Percentiles rank a stretch among this genome's conserved stretches.
These are phyloP conservation scores for Adiantum capillusveneris DNA, from an alignment of 75 land plant species.

Conservation along the genomic window DNA sequence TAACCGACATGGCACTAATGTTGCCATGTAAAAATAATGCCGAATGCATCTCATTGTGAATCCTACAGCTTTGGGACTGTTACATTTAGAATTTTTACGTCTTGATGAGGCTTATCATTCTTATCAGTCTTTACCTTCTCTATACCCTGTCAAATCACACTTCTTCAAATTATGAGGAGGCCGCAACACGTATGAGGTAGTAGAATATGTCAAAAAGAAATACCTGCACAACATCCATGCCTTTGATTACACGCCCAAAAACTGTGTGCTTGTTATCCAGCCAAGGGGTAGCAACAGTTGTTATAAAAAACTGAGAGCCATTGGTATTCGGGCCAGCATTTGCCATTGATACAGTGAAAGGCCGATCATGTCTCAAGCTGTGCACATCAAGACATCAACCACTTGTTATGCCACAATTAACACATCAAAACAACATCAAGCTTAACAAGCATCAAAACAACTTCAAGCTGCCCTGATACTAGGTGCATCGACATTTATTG, in stretches of 20 bases:
- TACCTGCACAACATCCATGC: constrained; percentile 99
- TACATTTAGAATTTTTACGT: constrained; percentile 90
- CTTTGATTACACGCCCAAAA: constrained; percentile 94
- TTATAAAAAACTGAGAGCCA: constrained; percentile 98
- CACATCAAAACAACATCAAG: too few species aligned
- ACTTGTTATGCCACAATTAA: too few species aligned
- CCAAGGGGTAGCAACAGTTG: constrained; percentile 99
- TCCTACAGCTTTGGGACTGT: constrained; percentile 76
- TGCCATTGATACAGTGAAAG: constrained; percentile 98
- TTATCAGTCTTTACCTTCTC: constrained; percentile 98
- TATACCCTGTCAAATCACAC: constrained; percentile 79
- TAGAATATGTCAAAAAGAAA: neutral
- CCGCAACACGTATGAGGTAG: too few species aligned
- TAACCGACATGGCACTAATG: too few species aligned
- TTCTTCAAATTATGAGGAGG: too few species aligned
- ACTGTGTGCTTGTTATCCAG: constrained; percentile 99
- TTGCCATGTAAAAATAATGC: too few species aligned
- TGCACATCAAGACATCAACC: too few species aligned
- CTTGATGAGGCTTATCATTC: constrained; percentile 90
- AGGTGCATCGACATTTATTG: too few species aligned
- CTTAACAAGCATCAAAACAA: too few species aligned
- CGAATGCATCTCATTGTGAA: too few species aligned
- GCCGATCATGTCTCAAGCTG: constrained; percentile 97
- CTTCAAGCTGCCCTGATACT: too few species aligned
- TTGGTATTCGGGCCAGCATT: constrained; percentile 99